These are phyloP conservation scores for Daldinia childiae DNA, from an alignment of 495 filamentous ascomycete genomes.

Conservation along the genomic window DNA sequence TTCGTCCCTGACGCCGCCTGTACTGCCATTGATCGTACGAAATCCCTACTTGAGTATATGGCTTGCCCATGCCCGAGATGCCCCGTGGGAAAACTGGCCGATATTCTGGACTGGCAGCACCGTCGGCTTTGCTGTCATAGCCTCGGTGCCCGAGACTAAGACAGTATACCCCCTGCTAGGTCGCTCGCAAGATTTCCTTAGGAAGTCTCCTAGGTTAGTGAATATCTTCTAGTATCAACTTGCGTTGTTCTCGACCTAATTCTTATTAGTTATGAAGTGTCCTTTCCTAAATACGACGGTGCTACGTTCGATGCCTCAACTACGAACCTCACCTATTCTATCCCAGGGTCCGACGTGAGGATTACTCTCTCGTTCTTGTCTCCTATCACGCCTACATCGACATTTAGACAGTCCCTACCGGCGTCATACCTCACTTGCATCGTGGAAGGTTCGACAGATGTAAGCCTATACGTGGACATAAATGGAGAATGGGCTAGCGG, in stretches of 20 bases:
- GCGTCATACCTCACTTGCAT: conserved; percentile 84
- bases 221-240: not conserved
- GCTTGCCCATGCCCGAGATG: conserved; percentile 78
- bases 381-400: conserved; percentile 92
- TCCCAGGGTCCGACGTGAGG: conserved; percentile 65
- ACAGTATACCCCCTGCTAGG: conserved; percentile 89
- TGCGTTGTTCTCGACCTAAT: conserved; percentile 5
- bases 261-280: conserved; percentile 64
- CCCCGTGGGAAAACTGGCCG: conserved; percentile 92
- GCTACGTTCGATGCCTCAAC: conserved; percentile 90
- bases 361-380: conserved; percentile 88
- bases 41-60: conserved; percentile 94
- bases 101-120: conserved; percentile 92
- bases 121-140: conserved; percentile 83
- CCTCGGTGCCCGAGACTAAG: conserved; percentile 72
- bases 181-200: conserved; percentile 82
- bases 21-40: conserved; percentile 86
- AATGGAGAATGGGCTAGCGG: conserved; percentile 93
- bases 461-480: conserved; percentile 87
- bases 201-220: conserved; percentile 56
- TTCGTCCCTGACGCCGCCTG: conserved; percentile 74
- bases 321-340: conserved; percentile 86
- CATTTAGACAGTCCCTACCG: conserved; percentile 87
- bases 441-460: conserved; percentile 71
- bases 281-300: conserved; percentile 78